Evolutionary conservation across 2,329 filamentous ascomycete genomes (phyloP).

Genomic region (Zymoseptoria passerinii): DNA sequence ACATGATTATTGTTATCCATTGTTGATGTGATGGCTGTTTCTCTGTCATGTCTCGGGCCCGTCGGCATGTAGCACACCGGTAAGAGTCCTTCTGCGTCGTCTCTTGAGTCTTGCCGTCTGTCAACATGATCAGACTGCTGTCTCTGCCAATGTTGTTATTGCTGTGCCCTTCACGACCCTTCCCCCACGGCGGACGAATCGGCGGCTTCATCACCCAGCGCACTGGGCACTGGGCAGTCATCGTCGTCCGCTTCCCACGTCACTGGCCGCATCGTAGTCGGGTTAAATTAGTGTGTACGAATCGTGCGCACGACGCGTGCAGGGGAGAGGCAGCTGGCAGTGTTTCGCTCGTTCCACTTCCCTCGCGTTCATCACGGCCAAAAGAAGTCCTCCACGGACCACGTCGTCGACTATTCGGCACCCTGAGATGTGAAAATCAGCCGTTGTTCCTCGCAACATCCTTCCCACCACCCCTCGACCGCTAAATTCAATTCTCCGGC

Average conservation of each 20-base stretch:
- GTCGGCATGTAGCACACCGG: too few relatives aligned
- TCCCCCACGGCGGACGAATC: constrained; percentile 4
- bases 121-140: neutral
- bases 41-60: neutral
- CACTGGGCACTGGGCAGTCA: constrained; percentile 4
- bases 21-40: too few relatives aligned
- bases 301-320: neutral
- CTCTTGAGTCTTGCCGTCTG: too few relatives aligned
- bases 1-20: neutral
- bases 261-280: neutral
- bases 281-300: constrained; percentile 1
- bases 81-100: too few relatives aligned
- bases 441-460: neutral
- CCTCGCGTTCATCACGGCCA: too few relatives aligned
- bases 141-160: neutral
- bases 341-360: neutral
- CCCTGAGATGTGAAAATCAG: neutral
- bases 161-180: neutral
- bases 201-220: constrained; percentile 5
- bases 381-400: neutral
- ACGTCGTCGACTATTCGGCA: neutral
- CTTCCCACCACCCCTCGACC: neutral
- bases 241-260: constrained; percentile 3
- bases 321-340: neutral
- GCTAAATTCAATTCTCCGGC: neutral